Base-by-base conservation (phyloP, 176 grass and related monocot species). In the Olyra latifolia region DNA sequence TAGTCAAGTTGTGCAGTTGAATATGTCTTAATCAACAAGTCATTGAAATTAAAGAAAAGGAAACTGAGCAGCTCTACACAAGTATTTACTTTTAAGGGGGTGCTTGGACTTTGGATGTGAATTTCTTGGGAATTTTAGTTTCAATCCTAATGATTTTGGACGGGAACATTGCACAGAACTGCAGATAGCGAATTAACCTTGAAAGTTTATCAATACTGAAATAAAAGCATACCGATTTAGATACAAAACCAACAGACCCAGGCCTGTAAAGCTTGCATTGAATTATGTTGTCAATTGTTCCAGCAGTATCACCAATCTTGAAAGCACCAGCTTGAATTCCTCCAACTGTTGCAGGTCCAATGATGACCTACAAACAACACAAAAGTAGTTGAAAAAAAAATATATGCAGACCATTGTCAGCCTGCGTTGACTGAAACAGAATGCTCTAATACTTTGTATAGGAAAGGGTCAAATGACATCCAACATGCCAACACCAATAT, bases 231-330 rank as follows among this genome's bases (percentile, higher is more conserved):
- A 99, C 96, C 84, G 96, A 99, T 95, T 99, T 99, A 61, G 96
- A 99, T 27, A 99, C 96, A 76, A 99, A 99, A 78, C 96, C 96
- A 68, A 99, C 86, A 88, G 96, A 93, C 52, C 96, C 96, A 81
- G 96, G 96, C 50, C 96, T 88, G 83, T 99, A 99, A 82, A 99
- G 96, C 82, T 99, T 99, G 96, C 92, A 95, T 23, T 92, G 80
- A 87, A 93, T 91, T 79, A 99, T 99, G 79, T 99, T 99, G 62
- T 95, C 96, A 77, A 99, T 95, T 75, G 96, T 95, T 76, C 96
- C 96, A 84, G 96, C 92, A 76, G 96, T 99, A 89, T 99, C 92
- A 69, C 92, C 96, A 66, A 99, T 99, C 84, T 99, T 99, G 79
- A 99, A 99, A 78, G 92, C 90, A 65, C 96, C 96, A 88, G 96